Base-by-base conservation (phyloP, 331 rosid species). In the Spiraea crenata region DNA sequence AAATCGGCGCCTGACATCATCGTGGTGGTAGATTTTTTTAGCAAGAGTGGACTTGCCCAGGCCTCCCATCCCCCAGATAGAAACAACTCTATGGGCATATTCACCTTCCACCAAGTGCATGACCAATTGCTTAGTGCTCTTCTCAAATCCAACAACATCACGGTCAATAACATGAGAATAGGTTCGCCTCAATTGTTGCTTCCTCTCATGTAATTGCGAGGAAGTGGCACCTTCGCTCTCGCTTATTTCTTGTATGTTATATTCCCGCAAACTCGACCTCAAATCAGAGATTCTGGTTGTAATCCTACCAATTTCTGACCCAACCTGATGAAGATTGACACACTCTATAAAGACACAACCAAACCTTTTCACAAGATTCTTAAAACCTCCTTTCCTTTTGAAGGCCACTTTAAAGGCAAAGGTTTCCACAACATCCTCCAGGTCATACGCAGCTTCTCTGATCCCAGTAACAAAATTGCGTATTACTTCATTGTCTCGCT, bases 401-500 rank as follows among this genome's bases (percentile, higher is more conserved):
- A 12, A 45, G 5, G 9, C 75, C 51, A 46, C 57, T 31, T 13
- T 58, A 5, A 59, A 8, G 14, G n/a, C 67, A 58, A 11, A 60
- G 0, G 42, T 20, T 45, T 44, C 66, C 11, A 71, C 13, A 10
- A 58, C 56, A 46, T 71, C 67, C 20, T 58, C 75, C 63, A 60
- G 16, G 58, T 71, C 75, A 39, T 59, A 71, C 15, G 75, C 57
- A 47, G 57, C 46, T 0, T 71, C 75, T 34, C 67, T 71, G 5
- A 71, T 59, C 16, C 44, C 4, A 7, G 42, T 16, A 47, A 71
- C 48, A 13, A 46, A 71, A 13, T 20, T 7, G 4, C 67, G 44
- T 12, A 37, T 65, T 3, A 19, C 40, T 40, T 56, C 74, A 55
- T 70, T 14, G 16, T 61, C 41, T 3, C 41, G 5, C 35, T 41